Evolutionary conservation across 768 basidiomycete genomes (phyloP).

Genomic region (Pisolithus marmoratus): DNA sequence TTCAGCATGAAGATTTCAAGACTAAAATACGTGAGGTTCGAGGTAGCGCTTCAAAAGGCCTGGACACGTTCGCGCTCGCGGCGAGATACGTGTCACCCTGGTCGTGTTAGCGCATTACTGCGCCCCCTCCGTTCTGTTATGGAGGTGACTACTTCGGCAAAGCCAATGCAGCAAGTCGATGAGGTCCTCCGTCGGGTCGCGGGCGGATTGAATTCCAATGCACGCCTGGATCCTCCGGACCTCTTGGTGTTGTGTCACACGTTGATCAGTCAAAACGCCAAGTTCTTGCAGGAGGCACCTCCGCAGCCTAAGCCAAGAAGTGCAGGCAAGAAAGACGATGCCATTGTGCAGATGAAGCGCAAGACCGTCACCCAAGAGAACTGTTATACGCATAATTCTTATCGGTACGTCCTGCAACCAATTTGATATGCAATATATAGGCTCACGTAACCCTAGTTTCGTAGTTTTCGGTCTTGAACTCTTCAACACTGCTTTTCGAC

Average conservation of each 20-base stretch:
- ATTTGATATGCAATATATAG: not conserved
- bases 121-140: conserved; percentile 78
- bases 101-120: conserved; percentile 69
- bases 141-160: conserved; percentile 76
- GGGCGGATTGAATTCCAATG: conserved; percentile 79
- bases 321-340: conserved; percentile 44
- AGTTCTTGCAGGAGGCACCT: conserved; percentile 66
- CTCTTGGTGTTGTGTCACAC: conserved; percentile 82
- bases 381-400: conserved; percentile 83
- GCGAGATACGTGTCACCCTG: conserved; percentile 75
- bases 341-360: conserved; percentile 76
- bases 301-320: conserved; percentile 27
- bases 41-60: conserved; percentile 71
- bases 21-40: conserved; percentile 92
- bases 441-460: conserved; percentile 46
- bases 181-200: conserved; percentile 83
- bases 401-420: conserved; percentile 47
- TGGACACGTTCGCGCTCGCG: conserved; percentile 81
- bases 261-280: conserved; percentile 84
- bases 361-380: conserved; percentile 47
- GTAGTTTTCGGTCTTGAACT: conserved; percentile 89
- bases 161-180: conserved; percentile 78
- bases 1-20: conserved; percentile 84
- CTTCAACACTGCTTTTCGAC: conserved; percentile 79
- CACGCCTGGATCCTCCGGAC: conserved; percentile 60